These are phyloP conservation scores for Pulveroboletus sp. DNA, from an alignment of 768 basidiomycete species.

Conservation along the genomic window DNA sequence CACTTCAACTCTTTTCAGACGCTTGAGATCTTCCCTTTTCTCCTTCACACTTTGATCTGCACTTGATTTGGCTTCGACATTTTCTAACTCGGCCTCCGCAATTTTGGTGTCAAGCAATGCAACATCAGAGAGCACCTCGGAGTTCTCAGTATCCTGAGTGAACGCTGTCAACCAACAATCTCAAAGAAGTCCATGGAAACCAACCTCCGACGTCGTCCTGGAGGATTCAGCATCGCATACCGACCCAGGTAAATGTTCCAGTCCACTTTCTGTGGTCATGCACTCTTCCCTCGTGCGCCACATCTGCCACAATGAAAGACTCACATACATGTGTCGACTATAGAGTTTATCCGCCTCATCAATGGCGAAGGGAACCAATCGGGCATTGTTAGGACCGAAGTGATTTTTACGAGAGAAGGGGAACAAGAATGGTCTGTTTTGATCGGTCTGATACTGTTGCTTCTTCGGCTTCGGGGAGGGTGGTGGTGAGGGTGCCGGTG, in stretches of 20 bases:
- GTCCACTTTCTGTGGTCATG: slow-evolving; percentile 88
- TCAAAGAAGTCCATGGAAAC: slow-evolving; percentile 5
- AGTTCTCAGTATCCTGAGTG: slow-evolving; percentile 53
- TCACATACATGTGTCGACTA: slow-evolving; percentile 85
- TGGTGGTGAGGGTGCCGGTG: slow-evolving; percentile 89
- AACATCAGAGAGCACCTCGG: slow-evolving; percentile 70
- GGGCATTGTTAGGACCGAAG: slow-evolving; percentile 49
- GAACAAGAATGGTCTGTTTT: slow-evolving; percentile 88
- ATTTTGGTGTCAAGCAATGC: slow-evolving; percentile 73
- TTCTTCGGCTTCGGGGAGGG: slow-evolving; percentile 90
- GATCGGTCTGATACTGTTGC: slow-evolving; percentile 98
- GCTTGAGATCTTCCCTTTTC: slow-evolving; percentile 76
- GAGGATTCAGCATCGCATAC: slow-evolving; percentile 56
- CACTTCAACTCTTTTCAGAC: slow-evolving; percentile 85
- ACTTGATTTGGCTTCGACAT: slow-evolving; percentile 47
- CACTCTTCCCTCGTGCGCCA: slow-evolving; percentile 96
- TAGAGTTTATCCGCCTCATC: slow-evolving; percentile 94
- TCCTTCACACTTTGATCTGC: slow-evolving; percentile 62
- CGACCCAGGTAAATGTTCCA: slow-evolving; percentile 74
- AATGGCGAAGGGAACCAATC: slow-evolving; percentile 91
- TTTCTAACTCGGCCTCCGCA: slow-evolving; percentile 54
- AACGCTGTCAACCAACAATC: not conserved
- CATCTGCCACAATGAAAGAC: slow-evolving; percentile 87
- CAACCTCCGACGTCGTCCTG: slow-evolving; percentile 43
- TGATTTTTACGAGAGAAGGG: slow-evolving; percentile 76